A percentile compares a stretch with the other conserved stretches of the same genome.
Evolutionary conservation across 2,329 filamentous ascomycete genomes (phyloP).

Genomic region (Aspergillus sclerotialis): DNA sequence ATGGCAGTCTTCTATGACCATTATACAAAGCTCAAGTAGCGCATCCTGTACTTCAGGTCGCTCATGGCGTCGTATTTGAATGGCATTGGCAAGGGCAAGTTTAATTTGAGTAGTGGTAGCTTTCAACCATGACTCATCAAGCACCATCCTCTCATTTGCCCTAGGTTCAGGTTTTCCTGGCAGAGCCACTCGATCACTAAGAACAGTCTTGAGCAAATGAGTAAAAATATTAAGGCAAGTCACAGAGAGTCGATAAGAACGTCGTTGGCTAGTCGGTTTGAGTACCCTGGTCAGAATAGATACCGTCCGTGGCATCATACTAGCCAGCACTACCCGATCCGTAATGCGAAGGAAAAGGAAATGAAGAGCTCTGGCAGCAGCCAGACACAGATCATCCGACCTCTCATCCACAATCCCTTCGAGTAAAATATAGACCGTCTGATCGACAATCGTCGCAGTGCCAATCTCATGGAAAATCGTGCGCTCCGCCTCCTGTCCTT

Average conservation of each 20-base stretch:
- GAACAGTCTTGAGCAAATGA: constrained; percentile 35
- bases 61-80: constrained; percentile 67
- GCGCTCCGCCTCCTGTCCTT: constrained; percentile 38
- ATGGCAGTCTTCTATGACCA: constrained; percentile 71
- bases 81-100: constrained; percentile 68
- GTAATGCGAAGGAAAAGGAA: constrained; percentile 58
- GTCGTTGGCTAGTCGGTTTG: constrained; percentile 58
- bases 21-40: constrained; percentile 64
- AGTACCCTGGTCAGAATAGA: constrained; percentile 73
- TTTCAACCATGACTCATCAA: constrained; percentile 62
- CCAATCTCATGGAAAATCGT: constrained; percentile 45
- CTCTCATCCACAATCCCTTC: constrained; percentile 61
- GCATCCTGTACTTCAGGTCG: constrained; percentile 61
- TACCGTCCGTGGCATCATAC: constrained; percentile 79
- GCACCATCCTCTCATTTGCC: constrained; percentile 30
- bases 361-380: constrained; percentile 60
- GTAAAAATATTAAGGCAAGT: constrained; percentile 54
- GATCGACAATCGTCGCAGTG: constrained; percentile 71
- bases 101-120: constrained; percentile 77
- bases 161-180: constrained; percentile 11
- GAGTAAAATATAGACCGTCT: constrained; percentile 72
- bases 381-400: constrained; percentile 62
- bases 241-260: constrained; percentile 58
- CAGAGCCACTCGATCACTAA: constrained; percentile 38
- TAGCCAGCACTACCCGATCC: constrained; percentile 69